These are phyloP conservation scores for Lasiosphaeriaceae sp. DNA, from an alignment of 495 filamentous ascomycete genomes.

Conservation along the genomic window DNA sequence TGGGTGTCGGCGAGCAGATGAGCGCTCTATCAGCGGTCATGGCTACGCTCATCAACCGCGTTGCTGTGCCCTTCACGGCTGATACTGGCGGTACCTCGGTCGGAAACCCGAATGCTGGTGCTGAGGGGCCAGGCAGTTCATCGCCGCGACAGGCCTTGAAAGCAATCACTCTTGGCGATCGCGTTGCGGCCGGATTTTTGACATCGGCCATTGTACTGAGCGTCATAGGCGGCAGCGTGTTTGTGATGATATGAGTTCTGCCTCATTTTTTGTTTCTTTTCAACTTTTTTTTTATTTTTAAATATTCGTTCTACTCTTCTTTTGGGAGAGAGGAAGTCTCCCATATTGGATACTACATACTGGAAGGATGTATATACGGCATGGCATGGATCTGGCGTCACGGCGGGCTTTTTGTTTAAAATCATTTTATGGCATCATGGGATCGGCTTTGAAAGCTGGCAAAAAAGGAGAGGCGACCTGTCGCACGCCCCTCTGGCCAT, in stretches of 20 bases:
- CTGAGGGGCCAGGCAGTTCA: conserved; percentile 8
- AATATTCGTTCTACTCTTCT: not conserved
- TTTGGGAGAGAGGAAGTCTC: too few relatives aligned
- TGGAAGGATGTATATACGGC: too few relatives aligned
- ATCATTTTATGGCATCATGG: too few relatives aligned
- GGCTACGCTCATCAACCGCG: conserved; percentile 51
- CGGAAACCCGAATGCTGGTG: conserved; percentile 57
- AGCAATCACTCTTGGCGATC: conserved; percentile 53
- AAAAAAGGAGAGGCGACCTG: too few relatives aligned
- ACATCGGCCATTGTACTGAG: conserved; percentile 55
- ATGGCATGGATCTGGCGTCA: too few relatives aligned
- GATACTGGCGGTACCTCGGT: conserved; percentile 62
- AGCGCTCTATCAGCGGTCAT: conserved; percentile 65
- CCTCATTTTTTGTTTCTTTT: not conserved
- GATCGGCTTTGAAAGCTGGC: too few relatives aligned
- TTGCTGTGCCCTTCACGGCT: conserved; percentile 49
- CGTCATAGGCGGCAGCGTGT: conserved; percentile 46
- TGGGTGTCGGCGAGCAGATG: conserved; percentile 71
- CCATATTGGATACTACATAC: too few relatives aligned
- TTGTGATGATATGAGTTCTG: conserved; percentile 36
- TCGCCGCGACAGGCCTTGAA: conserved; percentile 21
- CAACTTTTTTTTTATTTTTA: not conserved
- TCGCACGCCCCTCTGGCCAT: too few relatives aligned
- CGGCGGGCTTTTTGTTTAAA: too few relatives aligned
- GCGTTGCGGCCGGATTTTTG: conserved; percentile 61